Conservation (phyloP, 768 basidiomycete species). For the Russula earlei region DNA sequence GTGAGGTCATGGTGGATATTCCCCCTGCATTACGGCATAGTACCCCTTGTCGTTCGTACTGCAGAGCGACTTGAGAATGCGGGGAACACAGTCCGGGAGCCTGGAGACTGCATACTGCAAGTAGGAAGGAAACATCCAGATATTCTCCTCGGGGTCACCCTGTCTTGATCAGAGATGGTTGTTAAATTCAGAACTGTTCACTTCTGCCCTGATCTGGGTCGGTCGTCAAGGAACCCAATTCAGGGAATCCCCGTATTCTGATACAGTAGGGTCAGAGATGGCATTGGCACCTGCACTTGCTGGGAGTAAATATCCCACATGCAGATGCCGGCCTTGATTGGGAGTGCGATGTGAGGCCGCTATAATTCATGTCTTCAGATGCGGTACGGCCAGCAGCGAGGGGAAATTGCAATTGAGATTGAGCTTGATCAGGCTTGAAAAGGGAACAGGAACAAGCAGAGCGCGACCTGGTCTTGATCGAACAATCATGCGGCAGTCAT, state of each 20-base stretch:
- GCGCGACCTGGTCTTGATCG: not conserved
- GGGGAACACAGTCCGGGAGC: not conserved
- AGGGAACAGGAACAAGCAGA: too few species aligned
- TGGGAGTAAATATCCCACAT: not conserved
- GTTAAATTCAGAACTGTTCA: not conserved
- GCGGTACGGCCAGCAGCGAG: too few species aligned
- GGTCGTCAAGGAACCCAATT: conserved; percentile 1
- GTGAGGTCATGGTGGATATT: conserved; percentile 5
- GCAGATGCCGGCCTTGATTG: too few species aligned
- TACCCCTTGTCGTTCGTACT: not conserved
- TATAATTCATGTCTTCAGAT: too few species aligned
- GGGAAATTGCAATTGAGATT: not conserved
- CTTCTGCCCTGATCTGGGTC: not conserved
- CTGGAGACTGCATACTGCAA: not conserved
- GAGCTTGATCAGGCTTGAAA: not conserved
- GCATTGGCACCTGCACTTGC: not conserved
- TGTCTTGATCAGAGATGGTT: not conserved
- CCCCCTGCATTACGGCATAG: conserved; percentile 7
- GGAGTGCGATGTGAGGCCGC: too few species aligned
- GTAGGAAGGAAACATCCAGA: not conserved
- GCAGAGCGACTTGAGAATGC: not conserved
- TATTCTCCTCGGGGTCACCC: not conserved
- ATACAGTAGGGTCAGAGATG: too few species aligned
- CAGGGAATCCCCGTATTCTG: not conserved
- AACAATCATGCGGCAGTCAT: not conserved